Conservation (phyloP, 179 eudicot species). For the Silene vulgaris region DNA sequence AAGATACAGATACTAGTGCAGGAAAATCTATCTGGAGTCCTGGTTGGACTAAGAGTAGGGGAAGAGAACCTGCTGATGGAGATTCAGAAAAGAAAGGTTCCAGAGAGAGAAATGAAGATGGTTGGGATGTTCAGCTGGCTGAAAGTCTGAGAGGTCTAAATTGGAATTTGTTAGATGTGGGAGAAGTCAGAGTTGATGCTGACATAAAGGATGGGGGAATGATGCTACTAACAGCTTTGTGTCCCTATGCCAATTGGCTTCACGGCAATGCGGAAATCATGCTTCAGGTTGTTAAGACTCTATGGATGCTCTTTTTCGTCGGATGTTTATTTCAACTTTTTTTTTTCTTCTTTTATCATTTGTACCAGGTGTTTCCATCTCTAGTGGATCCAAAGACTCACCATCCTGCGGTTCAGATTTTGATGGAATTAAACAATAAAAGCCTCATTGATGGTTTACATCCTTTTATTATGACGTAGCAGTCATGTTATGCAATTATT, state of each 20-base stretch:
- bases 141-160: slow-evolving; percentile 86
- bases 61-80: slow-evolving; percentile 52
- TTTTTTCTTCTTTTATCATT: background rate
- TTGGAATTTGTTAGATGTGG: slow-evolving; percentile 89
- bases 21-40: slow-evolving; percentile 66
- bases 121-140: slow-evolving; percentile 85
- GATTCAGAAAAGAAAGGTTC: slow-evolving; percentile 53
- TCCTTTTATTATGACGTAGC: background rate
- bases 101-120: slow-evolving; percentile 84
- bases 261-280: slow-evolving; percentile 89
- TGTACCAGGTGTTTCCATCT: background rate
- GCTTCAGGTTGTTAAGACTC: slow-evolving; percentile 69
- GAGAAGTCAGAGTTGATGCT: slow-evolving; percentile 99
- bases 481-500: background rate
- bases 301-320: background rate
- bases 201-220: slow-evolving; percentile 99
- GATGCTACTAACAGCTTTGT: slow-evolving; percentile 92
- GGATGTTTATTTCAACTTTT: background rate
- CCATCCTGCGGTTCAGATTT: background rate
- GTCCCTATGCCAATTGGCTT: slow-evolving; percentile 96
- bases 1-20: slow-evolving; percentile 48
- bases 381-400: background rate
- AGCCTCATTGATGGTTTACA: background rate
- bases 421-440: background rate
- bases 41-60: slow-evolving; percentile 68